Percentiles rank a stretch among this genome's conserved stretches.
Conservation (phyloP, 192 early-diverging fungal species). For the Coemansia sp. region DNA sequence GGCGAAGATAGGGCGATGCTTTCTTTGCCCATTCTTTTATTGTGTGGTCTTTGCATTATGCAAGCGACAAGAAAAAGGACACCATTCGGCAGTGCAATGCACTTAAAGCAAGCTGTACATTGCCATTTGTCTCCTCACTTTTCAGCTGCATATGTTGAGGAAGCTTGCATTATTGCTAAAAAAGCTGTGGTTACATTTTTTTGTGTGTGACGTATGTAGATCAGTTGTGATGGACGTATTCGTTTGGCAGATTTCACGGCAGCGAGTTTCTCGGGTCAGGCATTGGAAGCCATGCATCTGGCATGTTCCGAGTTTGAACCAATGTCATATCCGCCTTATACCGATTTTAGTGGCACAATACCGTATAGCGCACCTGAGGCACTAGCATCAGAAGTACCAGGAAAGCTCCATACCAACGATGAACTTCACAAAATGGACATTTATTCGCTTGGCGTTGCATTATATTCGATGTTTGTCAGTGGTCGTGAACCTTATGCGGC, state of each 20-base stretch:
- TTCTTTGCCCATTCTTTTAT: background rate
- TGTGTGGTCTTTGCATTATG: slow-evolving; percentile 10
- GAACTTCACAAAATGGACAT: slow-evolving; percentile 56
- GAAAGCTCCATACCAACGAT: slow-evolving; percentile 7
- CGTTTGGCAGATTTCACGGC: slow-evolving; percentile 57
- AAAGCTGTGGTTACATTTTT: background rate
- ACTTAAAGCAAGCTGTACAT: background rate
- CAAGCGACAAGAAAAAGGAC: background rate
- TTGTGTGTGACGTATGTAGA: slow-evolving; percentile 23
- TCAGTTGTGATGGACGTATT: slow-evolving; percentile 33
- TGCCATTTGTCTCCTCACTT: background rate
- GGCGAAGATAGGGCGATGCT: no score
- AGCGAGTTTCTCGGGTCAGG: slow-evolving; percentile 35
- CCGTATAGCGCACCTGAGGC: slow-evolving; percentile 62
- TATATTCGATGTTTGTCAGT: slow-evolving; percentile 60
- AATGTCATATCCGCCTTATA: slow-evolving; percentile 32
- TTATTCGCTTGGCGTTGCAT: slow-evolving; percentile 58
- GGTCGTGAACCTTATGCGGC: slow-evolving; percentile 60
- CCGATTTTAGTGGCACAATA: slow-evolving; percentile 56
- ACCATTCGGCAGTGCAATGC: background rate
- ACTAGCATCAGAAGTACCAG: slow-evolving; percentile 30
- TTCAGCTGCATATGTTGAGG: slow-evolving; percentile 10
- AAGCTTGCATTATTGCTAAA: background rate
- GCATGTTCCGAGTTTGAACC: slow-evolving; percentile 33
- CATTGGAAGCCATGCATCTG: slow-evolving; percentile 21